Conservation (phyloP, 2,329 filamentous ascomycete genomes). For the Penicillium sp. region DNA sequence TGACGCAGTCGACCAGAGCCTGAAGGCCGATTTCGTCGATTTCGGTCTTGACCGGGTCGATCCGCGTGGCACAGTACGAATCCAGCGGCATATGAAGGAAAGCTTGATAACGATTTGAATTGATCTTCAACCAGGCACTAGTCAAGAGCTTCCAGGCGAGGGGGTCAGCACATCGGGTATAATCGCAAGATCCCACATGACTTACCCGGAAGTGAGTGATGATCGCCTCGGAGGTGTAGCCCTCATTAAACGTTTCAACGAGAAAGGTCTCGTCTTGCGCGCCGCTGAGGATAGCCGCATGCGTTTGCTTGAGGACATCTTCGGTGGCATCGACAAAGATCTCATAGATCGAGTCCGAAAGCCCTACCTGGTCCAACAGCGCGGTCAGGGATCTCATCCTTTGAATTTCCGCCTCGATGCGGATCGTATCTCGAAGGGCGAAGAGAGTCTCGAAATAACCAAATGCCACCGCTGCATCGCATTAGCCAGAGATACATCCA, state of each 20-base stretch:
- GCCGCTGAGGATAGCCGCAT: conserved; percentile 52
- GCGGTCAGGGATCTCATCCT: conserved; percentile 69
- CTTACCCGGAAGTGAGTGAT: conserved; percentile 74
- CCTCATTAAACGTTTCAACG: conserved; percentile 69
- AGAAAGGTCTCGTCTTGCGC: conserved; percentile 59
- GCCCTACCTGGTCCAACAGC: conserved; percentile 66
- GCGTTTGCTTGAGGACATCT: conserved; percentile 62
- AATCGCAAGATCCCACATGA: conserved; percentile 5
- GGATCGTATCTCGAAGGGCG: conserved; percentile 59
- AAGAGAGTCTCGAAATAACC: conserved; percentile 86
- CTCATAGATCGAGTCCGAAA: conserved; percentile 67
- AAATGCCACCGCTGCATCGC: conserved; percentile 73
- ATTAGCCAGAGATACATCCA: conserved; percentile 9
- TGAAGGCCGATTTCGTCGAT: conserved; percentile 87
- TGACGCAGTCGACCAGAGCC: conserved; percentile 70
- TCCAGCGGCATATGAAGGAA: conserved; percentile 66
- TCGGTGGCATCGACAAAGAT: conserved; percentile 78
- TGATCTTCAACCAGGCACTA: conserved; percentile 75
- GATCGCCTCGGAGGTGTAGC: conserved; percentile 64
- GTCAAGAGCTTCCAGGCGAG: conserved; percentile 63
- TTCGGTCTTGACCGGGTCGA: conserved; percentile 74
- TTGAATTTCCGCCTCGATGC: conserved; percentile 65
- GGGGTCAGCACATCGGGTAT: conserved; percentile 9
- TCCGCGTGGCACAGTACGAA: conserved; percentile 64
- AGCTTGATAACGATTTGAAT: conserved; percentile 64